Base-by-base conservation (phyloP, 2,329 filamentous ascomycete species). In the Xylariales sp. region DNA sequence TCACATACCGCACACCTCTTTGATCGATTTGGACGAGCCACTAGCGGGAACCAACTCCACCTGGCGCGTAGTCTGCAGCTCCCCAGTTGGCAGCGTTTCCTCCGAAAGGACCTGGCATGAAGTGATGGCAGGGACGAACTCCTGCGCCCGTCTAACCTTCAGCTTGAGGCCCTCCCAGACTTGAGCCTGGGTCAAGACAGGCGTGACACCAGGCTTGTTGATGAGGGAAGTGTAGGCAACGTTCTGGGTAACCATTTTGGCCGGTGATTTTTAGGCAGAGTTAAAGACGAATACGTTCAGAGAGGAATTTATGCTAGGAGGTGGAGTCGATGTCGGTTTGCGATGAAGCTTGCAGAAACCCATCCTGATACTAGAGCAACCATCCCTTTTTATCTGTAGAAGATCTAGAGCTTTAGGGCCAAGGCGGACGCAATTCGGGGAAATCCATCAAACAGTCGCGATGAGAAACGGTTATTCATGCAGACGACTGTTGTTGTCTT, bases 121-220 rank as follows among this genome's bases (percentile, higher is more conserved):
- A 1, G 70, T 67, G 56, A 82, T 81, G n/a, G 77, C 75, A 0
- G 80, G 75, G 12, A 82, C 78, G 39, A 82, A 82, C 46, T 81
- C 79, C 9, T 80, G 68, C 3, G 80, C 76, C 4, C 65, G 70
- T 1, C 73, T 74, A n/a, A 79, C 78, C 63, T 81, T 81, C 69
- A 76, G 74, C 72, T 78, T 68, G 6, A 82, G 76, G 1, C 79
- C 80, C 1, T 75, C 70, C 79, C 80, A 81, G 63, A 80, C 69
- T 55, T 81, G 80, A 0, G 71, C 28, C 46, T 73, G 72, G 1
- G 75, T 78, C 4, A 82, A 69, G 48, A 67, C 32, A 0, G 78
- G 78, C 12, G 70, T 52, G 12, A 69, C 72, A n/a, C 75, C 76
- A 5, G 69, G 43, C 1, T 78, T 77, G 72, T 82, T 81, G 72